Evolutionary conservation across 139 green algal species (phyloP), one percentile per base, ranked within the genome.

Genomic region (Chlorella sp.): DNA sequence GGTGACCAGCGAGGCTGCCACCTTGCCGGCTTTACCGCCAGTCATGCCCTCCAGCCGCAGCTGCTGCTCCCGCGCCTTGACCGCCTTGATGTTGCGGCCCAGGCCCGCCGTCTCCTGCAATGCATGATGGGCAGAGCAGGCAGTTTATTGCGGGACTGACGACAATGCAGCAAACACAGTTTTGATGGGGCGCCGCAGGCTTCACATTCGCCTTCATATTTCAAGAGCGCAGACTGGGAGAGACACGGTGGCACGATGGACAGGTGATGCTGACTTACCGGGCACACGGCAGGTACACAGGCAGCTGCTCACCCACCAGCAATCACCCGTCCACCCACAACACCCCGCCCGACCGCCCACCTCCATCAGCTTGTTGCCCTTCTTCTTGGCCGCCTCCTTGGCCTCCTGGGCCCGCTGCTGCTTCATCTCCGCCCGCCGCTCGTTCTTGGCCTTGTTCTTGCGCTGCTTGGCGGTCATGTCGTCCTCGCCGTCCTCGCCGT

Each of bases 1-100:
- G 43, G 82, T 48, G 13, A 94, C 88, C 32, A 87, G 85, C 40
- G 86, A 82, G 19, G 87, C 87, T n/a, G 92, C 94, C 19, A 94
- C 87, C 78, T 91, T 92, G 43, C 88, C 88, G 36, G 95, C 94
- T 82, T 89, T 90, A 56, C 70, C 78, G 1, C 88, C 81, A 0
- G 86, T 75, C 51, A 97, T 74, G 22, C 95, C 95, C 80, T 94
- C 84, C 85, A 92, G 60, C 77, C 88, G 84, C 80, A 95, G 78
- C 79, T 93, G 75, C 32, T 73, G 48, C 79, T 93, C 87, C 30
- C 87, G 74, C 1, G 89, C 85, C 80, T 93, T 98, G 51, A 90
- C 83, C 40, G 88, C 87, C n/a, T 86, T 85, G 43, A 93, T 88
- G 38, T 48, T 40, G 34, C 86, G 85, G 30, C n/a, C 80, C 43